Base-by-base conservation (phyloP, 2,329 filamentous ascomycete genomes). In the Bipolaris bicolor region DNA sequence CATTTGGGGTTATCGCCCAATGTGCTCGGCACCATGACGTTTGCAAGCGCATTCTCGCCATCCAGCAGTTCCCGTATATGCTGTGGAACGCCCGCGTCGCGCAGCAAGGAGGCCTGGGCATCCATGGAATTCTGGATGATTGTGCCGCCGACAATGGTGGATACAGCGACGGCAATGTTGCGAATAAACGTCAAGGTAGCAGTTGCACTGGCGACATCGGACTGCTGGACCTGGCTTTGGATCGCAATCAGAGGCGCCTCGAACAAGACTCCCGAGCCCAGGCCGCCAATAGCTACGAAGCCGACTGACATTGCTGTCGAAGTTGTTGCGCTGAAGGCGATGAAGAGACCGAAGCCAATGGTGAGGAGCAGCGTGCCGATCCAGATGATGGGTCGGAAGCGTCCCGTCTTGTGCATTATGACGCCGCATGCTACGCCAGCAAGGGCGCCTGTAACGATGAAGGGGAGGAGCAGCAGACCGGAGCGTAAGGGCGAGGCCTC, bases 121-220 rank as follows among this genome's bases (percentile, higher is more conserved):
- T 86, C 77, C 86, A 92, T 90, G 46, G 83, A 80, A 62, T 83
- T 83, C 52, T 83, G 80, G 58, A 84, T 83, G 4, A 84, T 78
- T 0, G 82, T 81, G 1, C 80, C 78, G 9, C 81, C 81, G 3
- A 84, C 72, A 1, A 84, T 80, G 9, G 83, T 76, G 0, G 79
- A 81, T 34, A 83, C 77, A 0, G 81, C 75, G 0, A 80, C 77
- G 0, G 78, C 78, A 5, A 83, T 65, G 41, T 76, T 78, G 6
- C 79, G 75, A 11, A 79, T 64, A 58, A 86, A 84, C 0, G 77
- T 78, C 3, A 85, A 71, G 0, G 83, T 83, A 0, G 82, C 80
- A 0, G 82, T 85, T 0, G 83, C 84, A 0, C 80, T 79, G 0
- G 83, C 83, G 1, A 76, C 76, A 26, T 86, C 80, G 13, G 81